A percentile compares a stretch with the other conserved stretches of the same genome.
phyloP scores from a whole-genome alignment of 2,329 filamentous ascomycete species.

The Alternaria sp. region DNA sequence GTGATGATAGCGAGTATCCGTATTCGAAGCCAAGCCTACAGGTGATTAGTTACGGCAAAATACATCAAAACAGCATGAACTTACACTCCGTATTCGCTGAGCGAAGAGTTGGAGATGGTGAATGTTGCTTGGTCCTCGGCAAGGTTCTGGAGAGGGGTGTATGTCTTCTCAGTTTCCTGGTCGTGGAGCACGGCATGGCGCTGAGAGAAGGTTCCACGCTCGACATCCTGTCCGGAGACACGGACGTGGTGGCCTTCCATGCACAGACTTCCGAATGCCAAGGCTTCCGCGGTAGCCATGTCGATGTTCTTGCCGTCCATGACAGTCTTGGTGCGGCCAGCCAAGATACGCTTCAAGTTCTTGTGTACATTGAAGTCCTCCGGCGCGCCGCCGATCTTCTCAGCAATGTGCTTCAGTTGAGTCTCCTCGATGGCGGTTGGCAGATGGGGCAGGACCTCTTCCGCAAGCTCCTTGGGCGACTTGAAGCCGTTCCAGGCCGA shows the following conservation, averaged over 20 bases:
- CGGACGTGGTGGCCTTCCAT: conserved; percentile 95
- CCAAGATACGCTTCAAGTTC: conserved; percentile 95
- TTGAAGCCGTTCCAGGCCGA: conserved; percentile 99
- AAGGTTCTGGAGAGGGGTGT: conserved; percentile 89
- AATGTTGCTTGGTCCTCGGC: conserved; percentile 93
- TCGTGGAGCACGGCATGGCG: conserved; percentile 97
- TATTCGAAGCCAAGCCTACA: conserved; percentile 92
- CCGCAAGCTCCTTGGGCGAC: conserved; percentile 95
- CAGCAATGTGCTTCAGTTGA: conserved; percentile 80
- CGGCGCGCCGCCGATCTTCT: conserved; percentile 77
- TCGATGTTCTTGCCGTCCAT: conserved; percentile 93
- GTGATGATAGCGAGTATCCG: conserved; percentile 95
- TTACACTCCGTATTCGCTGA: conserved; percentile 72
- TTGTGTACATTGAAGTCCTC: conserved; percentile 89
- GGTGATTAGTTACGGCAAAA: conserved; percentile 28
- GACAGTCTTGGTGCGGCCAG: conserved; percentile 88
- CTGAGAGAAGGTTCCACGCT: conserved; percentile 99
- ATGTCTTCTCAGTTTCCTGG: conserved; percentile 91
- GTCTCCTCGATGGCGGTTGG: conserved; percentile 79
- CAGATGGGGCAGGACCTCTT: conserved; percentile 89
- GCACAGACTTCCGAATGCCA: conserved; percentile 91
- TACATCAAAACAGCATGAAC: conserved; percentile 28
- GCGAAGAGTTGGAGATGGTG: conserved; percentile 94
- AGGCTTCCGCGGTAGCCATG: conserved; percentile 94
- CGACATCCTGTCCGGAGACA: conserved; percentile 97